Evolutionary conservation across 352 stramenopile genomes (phyloP).

Genomic region (Phytophthora cajani): DNA sequence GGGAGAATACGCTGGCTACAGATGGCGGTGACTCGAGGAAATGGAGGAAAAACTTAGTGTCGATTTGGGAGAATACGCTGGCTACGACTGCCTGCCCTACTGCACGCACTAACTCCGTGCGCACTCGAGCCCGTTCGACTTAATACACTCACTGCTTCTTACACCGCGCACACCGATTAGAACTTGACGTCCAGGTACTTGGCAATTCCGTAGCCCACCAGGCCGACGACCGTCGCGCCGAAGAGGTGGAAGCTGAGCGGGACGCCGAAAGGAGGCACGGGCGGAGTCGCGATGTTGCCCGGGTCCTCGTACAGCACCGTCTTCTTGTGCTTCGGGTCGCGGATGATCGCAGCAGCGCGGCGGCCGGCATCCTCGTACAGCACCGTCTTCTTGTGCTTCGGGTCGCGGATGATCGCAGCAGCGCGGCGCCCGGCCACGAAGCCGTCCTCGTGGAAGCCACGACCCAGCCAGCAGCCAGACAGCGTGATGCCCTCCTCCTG

Average conservation of each 20-base stretch:
- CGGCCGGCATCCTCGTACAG: constrained; percentile 88
- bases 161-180: constrained; percentile 29
- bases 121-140: constrained; percentile 11
- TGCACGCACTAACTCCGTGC: constrained; percentile 16
- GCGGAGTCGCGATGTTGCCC: constrained; percentile 78
- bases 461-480: constrained; percentile 83
- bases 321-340: constrained; percentile 76
- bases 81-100: constrained; percentile 2
- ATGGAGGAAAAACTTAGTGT: constrained; percentile 10
- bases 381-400: constrained; percentile 71
- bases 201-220: constrained; percentile 65
- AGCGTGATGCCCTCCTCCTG: constrained; percentile 86
- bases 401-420: constrained; percentile 81
- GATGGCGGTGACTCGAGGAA: neutral
- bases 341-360: constrained; percentile 79
- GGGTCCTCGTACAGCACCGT: constrained; percentile 85
- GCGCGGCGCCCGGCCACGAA: constrained; percentile 86
- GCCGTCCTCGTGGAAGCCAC: constrained; percentile 88
- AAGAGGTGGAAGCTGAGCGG: constrained; percentile 72
- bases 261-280: constrained; percentile 77
- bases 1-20: constrained; percentile 13
- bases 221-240: constrained; percentile 57
- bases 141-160: constrained; percentile 30
- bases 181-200: constrained; percentile 68
- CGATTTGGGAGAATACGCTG: constrained; percentile 19